A percentile compares a stretch with the other conserved stretches of the same genome.
phyloP scores from a whole-genome alignment of 2,329 filamentous ascomycete genomes.

The Neopestalotiopsis sp. region DNA sequence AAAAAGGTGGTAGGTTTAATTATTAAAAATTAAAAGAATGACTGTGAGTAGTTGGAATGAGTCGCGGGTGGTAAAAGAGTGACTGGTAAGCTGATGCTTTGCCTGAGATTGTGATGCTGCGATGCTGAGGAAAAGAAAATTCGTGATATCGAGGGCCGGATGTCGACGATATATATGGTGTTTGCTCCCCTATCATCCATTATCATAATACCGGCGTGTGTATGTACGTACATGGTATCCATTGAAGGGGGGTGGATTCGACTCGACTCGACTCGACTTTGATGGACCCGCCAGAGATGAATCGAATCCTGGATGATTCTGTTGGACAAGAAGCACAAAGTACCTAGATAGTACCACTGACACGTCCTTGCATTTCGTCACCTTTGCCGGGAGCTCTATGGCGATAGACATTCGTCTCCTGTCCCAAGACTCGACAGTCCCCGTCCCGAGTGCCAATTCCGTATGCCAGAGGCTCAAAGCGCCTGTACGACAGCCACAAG shows the following conservation, averaged over 20 bases:
- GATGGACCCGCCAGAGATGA: not conserved
- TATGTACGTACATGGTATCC: not conserved
- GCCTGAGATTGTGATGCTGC: slow-evolving; percentile 21
- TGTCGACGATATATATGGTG: slow-evolving; percentile 21
- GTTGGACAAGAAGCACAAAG: not conserved
- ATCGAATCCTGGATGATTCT: not conserved
- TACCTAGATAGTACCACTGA: not conserved
- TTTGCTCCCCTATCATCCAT: not conserved
- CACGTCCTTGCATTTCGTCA: slow-evolving; percentile 18
- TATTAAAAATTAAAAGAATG: slow-evolving; percentile 30
- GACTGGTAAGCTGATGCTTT: slow-evolving; percentile 18
- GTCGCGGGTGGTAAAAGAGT: slow-evolving; percentile 24
- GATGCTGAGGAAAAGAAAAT: slow-evolving; percentile 11
- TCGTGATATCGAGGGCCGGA: not conserved
- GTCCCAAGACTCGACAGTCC: not conserved
- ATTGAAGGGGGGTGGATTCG: not conserved
- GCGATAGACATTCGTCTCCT: slow-evolving; percentile 18
- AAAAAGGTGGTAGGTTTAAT: slow-evolving; percentile 6
- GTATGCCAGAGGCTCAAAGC: not conserved
- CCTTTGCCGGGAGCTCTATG: slow-evolving; percentile 8
- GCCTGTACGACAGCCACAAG: not conserved
- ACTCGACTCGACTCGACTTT: not conserved
- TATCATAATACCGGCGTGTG: not conserved
- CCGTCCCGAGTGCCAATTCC: not conserved
- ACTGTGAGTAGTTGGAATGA: slow-evolving; percentile 31